Evolutionary conservation across 106 monocot species (phyloP), one percentile per base, ranked within the genome.

Genomic region (Dendrobium nobile): DNA sequence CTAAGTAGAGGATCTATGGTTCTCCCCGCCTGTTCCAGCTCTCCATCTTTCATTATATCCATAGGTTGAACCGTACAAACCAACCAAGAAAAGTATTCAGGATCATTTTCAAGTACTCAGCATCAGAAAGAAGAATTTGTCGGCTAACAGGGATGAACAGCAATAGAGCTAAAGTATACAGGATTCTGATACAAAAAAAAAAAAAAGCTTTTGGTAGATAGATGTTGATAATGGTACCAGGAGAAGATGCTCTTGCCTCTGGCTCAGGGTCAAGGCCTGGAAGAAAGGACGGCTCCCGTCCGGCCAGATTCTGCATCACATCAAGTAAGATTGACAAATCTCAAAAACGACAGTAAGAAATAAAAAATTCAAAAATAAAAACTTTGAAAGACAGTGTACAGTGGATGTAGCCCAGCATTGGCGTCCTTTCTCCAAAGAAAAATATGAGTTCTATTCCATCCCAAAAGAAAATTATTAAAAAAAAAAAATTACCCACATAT

Each of bases 251-350:
- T 45, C 73, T 79, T 58, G 48, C 75, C 59, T 77, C 86, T 72
- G 61, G 87, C 80, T 88, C 85, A 77, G 88, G 87, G 67, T 82
- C 84, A 59, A 70, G 58, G 28, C 40, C 54, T 77, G 41, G 5
- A 72, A 45, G 56, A 8, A 47, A 26, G 45, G 43, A 55, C 78
- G 67, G 75, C 28, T 86, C 85, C 54, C 82, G 75, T 84, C 80
- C 85, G 56, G 85, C 90, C 85, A 90, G 88, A 81, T 77, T 80
- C 93, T 90, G 83, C 56, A 65, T 47, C 28, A 70, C 70, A 33
- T 15, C 81, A 84, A 83, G 70, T 40, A 65, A 47, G 22, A 75
- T 28, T 7, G 22, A 48, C 4, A 2, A 42, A 9, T 13, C 4
- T 22, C 22, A 51, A 58, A 79, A 9, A 2, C 76, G 20, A 6